Percentiles rank a stretch among this genome's conserved stretches.
Evolutionary conservation across 2,329 filamentous ascomycete genomes (phyloP).

Genomic region (Magnaporthiopsis poae): DNA sequence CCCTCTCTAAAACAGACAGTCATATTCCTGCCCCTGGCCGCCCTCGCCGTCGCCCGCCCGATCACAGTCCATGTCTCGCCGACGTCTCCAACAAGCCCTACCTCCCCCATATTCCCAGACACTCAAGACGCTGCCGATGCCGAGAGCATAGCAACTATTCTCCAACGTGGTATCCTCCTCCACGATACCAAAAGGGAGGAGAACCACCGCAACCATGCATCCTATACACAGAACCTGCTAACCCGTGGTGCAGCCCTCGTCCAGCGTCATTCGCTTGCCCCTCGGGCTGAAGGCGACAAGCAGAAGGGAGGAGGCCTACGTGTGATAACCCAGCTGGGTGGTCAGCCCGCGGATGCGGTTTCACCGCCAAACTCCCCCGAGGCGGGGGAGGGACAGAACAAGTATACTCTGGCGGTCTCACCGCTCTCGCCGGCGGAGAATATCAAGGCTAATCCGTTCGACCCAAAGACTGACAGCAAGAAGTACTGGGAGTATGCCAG

Average conservation of each 20-base stretch:
- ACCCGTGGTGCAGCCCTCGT: not conserved
- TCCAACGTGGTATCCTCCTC: not conserved
- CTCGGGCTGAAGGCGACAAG: not conserved
- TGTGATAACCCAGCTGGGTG: not conserved
- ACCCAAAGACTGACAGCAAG: not conserved
- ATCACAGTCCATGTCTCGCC: not conserved
- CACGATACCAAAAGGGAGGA: not conserved
- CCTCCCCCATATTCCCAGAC: not conserved
- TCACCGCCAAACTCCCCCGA: not conserved
- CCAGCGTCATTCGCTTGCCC: not conserved
- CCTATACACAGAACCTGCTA: not conserved
- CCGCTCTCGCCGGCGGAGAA: not conserved
- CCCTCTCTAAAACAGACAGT: not conserved
- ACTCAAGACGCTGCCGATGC: not conserved
- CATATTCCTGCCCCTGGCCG: not conserved
- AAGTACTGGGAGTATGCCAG: not conserved
- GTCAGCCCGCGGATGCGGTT: not conserved
- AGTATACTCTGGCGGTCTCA: not conserved
- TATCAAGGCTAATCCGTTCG: not conserved
- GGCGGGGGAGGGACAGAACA: not conserved
- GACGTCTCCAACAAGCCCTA: not conserved
- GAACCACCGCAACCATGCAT: not conserved
- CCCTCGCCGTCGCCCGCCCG: not conserved
- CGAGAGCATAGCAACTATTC: not conserved
- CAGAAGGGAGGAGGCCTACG: not conserved